Evolutionary conservation across 352 stramenopile species (phyloP).

Genomic region (Globisporangium nunn): DNA sequence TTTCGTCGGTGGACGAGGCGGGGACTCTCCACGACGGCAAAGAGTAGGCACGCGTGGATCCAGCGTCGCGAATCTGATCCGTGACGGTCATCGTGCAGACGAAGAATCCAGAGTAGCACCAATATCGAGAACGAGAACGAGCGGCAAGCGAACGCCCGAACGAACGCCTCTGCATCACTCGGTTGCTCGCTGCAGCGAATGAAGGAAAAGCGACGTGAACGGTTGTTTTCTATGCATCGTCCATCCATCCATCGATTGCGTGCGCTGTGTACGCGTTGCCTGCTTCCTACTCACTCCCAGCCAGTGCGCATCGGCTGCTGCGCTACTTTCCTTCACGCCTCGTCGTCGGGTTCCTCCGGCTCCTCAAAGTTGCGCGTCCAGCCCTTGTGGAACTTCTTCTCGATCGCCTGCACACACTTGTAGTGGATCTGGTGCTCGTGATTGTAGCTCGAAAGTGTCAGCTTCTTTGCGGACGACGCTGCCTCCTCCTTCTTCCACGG

Average conservation of each 20-base stretch:
- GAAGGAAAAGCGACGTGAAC: neutral
- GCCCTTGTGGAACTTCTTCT: slow-evolving; percentile 44
- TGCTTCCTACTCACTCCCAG: too few relatives aligned
- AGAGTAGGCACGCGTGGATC: slow-evolving; percentile 27
- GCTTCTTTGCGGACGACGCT: slow-evolving; percentile 29
- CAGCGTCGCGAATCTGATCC: neutral
- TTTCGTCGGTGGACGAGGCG: slow-evolving; percentile 84
- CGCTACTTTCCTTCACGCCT: neutral
- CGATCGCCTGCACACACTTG: slow-evolving; percentile 75
- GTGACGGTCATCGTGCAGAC: neutral
- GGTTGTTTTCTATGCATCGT: neutral
- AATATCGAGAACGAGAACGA: too few relatives aligned
- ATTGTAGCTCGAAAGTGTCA: slow-evolving; percentile 79
- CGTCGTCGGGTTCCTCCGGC: slow-evolving; percentile 8
- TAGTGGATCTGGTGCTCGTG: slow-evolving; percentile 77
- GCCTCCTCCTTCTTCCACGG: slow-evolving; percentile 62
- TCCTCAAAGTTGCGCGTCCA: slow-evolving; percentile 72
- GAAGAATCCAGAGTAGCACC: too few relatives aligned
- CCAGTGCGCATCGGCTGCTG: too few relatives aligned
- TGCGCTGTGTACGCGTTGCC: too few relatives aligned
- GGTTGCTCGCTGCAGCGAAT: neutral
- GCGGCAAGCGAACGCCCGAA: neutral
- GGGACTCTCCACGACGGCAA: slow-evolving; percentile 72
- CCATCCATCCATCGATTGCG: neutral
- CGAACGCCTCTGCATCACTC: too few relatives aligned